These are phyloP conservation scores for Calonectria ilicicola DNA, from an alignment of 2,329 filamentous ascomycete species.

Conservation along the genomic window DNA sequence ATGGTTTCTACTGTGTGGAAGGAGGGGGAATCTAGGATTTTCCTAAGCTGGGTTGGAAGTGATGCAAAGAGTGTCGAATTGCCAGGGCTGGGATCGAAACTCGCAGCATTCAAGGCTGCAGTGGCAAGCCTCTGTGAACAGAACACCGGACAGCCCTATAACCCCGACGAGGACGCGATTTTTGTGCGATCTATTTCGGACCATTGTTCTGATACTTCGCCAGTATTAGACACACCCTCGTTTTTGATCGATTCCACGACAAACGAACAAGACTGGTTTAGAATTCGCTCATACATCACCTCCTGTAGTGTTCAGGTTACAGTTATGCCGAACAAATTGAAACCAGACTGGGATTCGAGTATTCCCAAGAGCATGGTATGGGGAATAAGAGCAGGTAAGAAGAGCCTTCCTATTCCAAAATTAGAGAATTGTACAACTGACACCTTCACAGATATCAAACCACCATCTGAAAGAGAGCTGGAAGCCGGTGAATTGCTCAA, in stretches of 20 bases:
- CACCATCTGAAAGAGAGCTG: not conserved
- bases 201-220: not conserved
- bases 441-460: not conserved
- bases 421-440: not conserved
- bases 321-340: conserved; percentile 7
- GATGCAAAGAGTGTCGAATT: not conserved
- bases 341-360: conserved; percentile 31
- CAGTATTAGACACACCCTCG: conserved; percentile 17
- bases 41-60: not conserved
- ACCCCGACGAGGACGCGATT: not conserved
- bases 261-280: conserved; percentile 38
- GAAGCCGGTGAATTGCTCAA: no score
- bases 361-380: conserved; percentile 36
- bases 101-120: not conserved
- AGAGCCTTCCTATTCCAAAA: not conserved
- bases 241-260: conserved; percentile 32
- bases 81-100: not conserved
- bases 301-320: conserved; percentile 18
- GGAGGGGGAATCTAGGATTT: not conserved
- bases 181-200: conserved; percentile 29
- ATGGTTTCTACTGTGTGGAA: not conserved
- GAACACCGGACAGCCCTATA: not conserved
- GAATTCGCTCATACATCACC: conserved; percentile 36
- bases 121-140: not conserved
- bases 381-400: conserved; percentile 25